Conservation (phyloP, 139 green algal species). For the Microglena sp. region DNA sequence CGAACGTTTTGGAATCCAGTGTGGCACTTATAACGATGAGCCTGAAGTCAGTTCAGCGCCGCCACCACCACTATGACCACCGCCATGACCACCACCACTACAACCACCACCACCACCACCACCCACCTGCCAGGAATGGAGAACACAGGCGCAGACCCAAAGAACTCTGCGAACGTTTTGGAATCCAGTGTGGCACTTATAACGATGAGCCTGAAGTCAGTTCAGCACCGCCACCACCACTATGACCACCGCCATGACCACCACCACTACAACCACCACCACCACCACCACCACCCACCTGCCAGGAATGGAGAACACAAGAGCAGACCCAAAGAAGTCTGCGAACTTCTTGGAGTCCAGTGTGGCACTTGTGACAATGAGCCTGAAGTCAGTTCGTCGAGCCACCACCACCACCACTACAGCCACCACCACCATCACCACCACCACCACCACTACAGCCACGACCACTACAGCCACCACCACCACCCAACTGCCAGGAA, state of each 20-base stretch:
- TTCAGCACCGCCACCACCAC: too few species aligned
- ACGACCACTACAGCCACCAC: too few species aligned
- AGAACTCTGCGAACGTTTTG: conserved; percentile 78
- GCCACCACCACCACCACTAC: too few species aligned
- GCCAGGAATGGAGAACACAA: conserved; percentile 89
- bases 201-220: conserved; percentile 93
- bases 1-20: conserved; percentile 78
- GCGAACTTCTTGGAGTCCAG: conserved; percentile 80
- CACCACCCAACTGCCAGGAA: conserved; percentile 57
- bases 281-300: background rate
- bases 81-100: too few species aligned
- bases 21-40: conserved; percentile 96
- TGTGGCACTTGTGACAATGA: conserved; percentile 95
- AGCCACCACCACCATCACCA: too few species aligned
- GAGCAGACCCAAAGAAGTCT: conserved; percentile 79
- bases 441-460: too few species aligned
- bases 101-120: too few species aligned
- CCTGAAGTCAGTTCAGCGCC: conserved; percentile 92
- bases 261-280: too few species aligned
- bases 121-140: conserved; percentile 70
- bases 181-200: conserved; percentile 90
- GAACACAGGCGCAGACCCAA: conserved; percentile 82
- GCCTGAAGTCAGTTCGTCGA: conserved; percentile 91
- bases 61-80: too few species aligned
- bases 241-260: too few species aligned